These are phyloP conservation scores for Ottelia alismoides DNA, from an alignment of 106 monocot species.

Conservation along the genomic window DNA sequence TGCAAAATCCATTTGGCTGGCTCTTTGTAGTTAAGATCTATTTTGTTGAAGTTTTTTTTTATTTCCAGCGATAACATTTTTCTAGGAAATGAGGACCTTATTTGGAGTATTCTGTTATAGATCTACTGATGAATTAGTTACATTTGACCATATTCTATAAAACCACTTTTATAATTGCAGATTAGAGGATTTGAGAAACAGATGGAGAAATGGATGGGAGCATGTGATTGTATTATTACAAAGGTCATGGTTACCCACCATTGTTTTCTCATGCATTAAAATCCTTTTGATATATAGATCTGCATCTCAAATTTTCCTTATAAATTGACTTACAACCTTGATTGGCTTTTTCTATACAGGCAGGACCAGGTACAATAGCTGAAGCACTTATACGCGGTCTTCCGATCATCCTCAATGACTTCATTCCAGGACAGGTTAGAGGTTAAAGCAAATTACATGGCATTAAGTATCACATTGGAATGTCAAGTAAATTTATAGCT, in stretches of 20 bases:
- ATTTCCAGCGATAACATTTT: too few species aligned
- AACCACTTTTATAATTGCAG: slow-evolving; percentile 7
- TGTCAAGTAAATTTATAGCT: too few species aligned
- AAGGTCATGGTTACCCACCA: slow-evolving; percentile 15
- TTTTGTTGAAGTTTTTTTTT: neutral
- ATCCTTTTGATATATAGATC: neutral
- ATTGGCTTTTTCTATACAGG: slow-evolving; percentile 4
- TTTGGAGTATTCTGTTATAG: neutral
- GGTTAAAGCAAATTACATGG: too few species aligned
- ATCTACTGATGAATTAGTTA: neutral
- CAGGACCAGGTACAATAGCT: slow-evolving; percentile 53
- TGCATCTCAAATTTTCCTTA: neutral
- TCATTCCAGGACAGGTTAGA: slow-evolving; percentile 46
- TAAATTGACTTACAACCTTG: neutral
- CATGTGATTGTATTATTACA: slow-evolving; percentile 62
- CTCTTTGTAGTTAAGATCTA: neutral
- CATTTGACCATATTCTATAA: neutral
- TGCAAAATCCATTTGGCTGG: neutral
- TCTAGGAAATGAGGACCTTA: too few species aligned
- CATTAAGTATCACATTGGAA: too few species aligned
- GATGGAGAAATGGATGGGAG: slow-evolving; percentile 69
- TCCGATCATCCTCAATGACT: slow-evolving; percentile 62
- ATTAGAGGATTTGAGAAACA: slow-evolving; percentile 45
- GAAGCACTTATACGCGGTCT: slow-evolving; percentile 49
- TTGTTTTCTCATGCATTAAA: too few species aligned